Percentiles rank a stretch among this genome's conserved stretches.
Conservation (phyloP, 345 rosid species). For the Citrus glauca region DNA sequence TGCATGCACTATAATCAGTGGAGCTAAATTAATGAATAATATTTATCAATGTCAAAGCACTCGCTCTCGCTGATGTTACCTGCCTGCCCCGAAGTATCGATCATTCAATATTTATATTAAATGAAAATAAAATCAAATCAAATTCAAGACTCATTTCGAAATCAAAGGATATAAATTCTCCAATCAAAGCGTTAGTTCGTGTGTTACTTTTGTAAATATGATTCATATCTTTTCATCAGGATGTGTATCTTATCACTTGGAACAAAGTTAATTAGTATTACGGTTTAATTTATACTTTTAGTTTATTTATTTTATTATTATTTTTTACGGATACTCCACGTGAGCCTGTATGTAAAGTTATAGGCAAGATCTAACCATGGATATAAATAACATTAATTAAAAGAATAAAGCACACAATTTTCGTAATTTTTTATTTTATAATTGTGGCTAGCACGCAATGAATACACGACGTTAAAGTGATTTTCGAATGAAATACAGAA, state of each 20-base stretch:
- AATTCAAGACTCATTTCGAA: neutral
- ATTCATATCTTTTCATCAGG: slow-evolving; percentile 17
- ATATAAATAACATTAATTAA: neutral
- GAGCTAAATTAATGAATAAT: neutral
- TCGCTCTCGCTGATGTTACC: slow-evolving; percentile 25
- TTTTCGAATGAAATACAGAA: no score
- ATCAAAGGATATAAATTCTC: neutral
- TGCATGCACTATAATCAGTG: neutral
- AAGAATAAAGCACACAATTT: neutral
- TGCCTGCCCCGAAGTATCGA: slow-evolving; percentile 14
- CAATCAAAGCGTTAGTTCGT: slow-evolving; percentile 2
- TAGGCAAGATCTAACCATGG: slow-evolving; percentile 1
- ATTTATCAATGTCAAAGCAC: slow-evolving; percentile 6
- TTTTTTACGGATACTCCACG: neutral
- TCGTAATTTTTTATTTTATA: no score
- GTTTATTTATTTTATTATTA: no score
- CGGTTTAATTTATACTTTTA: neutral
- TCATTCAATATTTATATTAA: neutral
- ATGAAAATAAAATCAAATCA: neutral
- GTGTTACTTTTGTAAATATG: slow-evolving; percentile 6
- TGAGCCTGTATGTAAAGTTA: slow-evolving; percentile 4
- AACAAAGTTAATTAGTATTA: neutral
- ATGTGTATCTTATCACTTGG: neutral
- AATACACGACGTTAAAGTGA: no score
- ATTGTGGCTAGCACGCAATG: neutral